Conservation (phyloP, 495 filamentous ascomycete species). For the Xanthoparmelia taractica region DNA sequence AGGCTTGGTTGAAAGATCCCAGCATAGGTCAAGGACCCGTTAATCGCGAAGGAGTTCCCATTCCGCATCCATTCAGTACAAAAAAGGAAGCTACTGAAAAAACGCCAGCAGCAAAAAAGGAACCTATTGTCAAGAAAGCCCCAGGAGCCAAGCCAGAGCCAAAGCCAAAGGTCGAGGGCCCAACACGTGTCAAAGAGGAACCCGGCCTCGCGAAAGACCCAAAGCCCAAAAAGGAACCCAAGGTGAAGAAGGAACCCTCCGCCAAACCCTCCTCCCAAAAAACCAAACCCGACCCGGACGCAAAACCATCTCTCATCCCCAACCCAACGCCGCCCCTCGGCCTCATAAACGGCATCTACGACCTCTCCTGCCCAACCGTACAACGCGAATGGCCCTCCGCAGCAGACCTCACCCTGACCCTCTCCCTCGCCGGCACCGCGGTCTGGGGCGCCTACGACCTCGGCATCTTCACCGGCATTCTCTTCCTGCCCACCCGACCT, state of each 20-base stretch:
- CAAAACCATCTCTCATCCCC: neutral
- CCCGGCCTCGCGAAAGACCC: conserved; percentile 22
- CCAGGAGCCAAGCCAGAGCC: conserved; percentile 17
- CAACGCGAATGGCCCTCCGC: conserved; percentile 11
- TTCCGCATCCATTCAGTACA: too few species aligned
- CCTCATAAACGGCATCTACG: conserved; percentile 43
- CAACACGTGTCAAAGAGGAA: conserved; percentile 18
- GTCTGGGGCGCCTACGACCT: conserved; percentile 29
- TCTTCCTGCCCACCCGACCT: conserved; percentile 19
- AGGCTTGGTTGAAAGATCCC: too few species aligned
- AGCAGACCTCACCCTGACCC: conserved; percentile 14
- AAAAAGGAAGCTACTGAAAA: neutral
- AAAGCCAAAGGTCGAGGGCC: conserved; percentile 20
- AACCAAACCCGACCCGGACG: conserved; percentile 16
- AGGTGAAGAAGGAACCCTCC: conserved; percentile 21
- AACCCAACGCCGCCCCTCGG: conserved; percentile 28
- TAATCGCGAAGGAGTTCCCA: too few species aligned
- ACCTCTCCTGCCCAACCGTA: conserved; percentile 26
- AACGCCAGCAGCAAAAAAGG: neutral
- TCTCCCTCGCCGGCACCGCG: conserved; percentile 21
- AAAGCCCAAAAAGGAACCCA: conserved; percentile 19
- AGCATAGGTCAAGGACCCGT: too few species aligned
- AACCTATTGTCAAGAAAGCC: conserved; percentile 20
- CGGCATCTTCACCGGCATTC: conserved; percentile 24
- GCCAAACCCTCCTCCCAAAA: conserved; percentile 13